These are phyloP conservation scores for Penicillium sp. DNA, from an alignment of 2,329 filamentous ascomycete genomes.

Conservation along the genomic window DNA sequence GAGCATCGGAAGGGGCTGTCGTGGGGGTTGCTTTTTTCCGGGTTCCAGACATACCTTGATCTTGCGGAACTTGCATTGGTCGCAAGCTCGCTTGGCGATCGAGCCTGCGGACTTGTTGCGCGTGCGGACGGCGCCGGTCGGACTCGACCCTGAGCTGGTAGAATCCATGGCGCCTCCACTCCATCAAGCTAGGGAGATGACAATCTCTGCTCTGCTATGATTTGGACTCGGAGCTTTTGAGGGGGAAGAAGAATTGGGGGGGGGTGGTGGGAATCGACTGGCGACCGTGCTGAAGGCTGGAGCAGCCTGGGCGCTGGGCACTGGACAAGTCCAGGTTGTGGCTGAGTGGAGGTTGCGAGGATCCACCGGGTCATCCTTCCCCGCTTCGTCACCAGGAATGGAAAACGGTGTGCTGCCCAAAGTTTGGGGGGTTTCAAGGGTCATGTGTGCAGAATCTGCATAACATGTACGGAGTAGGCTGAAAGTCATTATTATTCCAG, in stretches of 20 bases:
- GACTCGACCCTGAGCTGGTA: conserved; percentile 23
- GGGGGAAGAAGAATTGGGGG: neutral
- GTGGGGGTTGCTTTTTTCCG: neutral
- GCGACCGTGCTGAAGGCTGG: neutral
- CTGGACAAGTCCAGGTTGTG: neutral
- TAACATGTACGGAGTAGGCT: too few species aligned
- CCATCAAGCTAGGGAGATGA: conserved; percentile 16
- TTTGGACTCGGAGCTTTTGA: neutral
- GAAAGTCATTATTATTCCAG: too few species aligned
- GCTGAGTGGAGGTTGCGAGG: neutral
- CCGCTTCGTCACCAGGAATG: conserved; percentile 3
- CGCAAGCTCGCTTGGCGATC: conserved; percentile 43
- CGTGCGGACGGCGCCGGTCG: conserved; percentile 27
- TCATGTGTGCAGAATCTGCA: too few species aligned
- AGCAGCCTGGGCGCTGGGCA: neutral
- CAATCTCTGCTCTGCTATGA: neutral
- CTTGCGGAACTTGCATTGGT: conserved; percentile 46
- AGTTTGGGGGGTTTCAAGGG: neutral
- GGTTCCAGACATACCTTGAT: conserved; percentile 32
- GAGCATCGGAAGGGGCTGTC: neutral
- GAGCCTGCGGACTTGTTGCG: conserved; percentile 25
- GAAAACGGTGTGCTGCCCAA: neutral
- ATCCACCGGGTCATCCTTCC: neutral
- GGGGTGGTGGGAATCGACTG: neutral
- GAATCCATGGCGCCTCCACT: conserved; percentile 28